phyloP scores from a whole-genome alignment of 139 green algal species.

The Chlorella ohadii region DNA sequence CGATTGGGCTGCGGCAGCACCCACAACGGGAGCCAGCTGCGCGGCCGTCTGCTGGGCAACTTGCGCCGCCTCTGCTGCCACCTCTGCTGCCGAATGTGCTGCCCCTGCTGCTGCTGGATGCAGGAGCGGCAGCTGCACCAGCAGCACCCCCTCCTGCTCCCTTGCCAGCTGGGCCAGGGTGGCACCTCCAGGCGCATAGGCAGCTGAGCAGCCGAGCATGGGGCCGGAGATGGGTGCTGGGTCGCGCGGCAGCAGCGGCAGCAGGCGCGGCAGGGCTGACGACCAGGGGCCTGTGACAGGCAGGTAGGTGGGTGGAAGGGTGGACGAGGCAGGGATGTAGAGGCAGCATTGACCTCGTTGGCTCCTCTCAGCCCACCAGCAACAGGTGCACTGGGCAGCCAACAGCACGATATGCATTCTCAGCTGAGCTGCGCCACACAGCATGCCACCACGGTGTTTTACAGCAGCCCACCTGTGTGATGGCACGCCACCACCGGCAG shows the following conservation, averaged over 20 bases:
- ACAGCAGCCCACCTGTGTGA: constrained; percentile 25
- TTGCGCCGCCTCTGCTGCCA: background rate
- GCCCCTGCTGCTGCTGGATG: background rate
- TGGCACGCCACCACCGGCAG: background rate
- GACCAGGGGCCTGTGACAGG: background rate
- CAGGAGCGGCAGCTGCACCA: constrained; percentile 15
- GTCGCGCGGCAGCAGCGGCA: background rate
- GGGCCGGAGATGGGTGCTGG: background rate
- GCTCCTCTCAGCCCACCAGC: no score
- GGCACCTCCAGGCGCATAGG: background rate
- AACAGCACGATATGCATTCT: no score
- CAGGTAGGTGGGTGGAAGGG: background rate
- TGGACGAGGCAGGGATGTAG: background rate
- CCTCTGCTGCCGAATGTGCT: no score
- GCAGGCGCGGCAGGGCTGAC: background rate
- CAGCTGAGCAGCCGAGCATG: constrained; percentile 1
- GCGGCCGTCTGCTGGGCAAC: background rate
- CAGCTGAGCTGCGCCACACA: no score
- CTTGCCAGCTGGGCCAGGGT: background rate
- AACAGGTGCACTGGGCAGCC: no score
- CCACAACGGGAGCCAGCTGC: background rate
- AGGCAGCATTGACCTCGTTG: no score
- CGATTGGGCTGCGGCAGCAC: background rate
- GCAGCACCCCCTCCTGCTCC: background rate
- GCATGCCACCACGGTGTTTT: no score